phyloP scores from a whole-genome alignment of 345 rosid species.

The Acer campestre region DNA sequence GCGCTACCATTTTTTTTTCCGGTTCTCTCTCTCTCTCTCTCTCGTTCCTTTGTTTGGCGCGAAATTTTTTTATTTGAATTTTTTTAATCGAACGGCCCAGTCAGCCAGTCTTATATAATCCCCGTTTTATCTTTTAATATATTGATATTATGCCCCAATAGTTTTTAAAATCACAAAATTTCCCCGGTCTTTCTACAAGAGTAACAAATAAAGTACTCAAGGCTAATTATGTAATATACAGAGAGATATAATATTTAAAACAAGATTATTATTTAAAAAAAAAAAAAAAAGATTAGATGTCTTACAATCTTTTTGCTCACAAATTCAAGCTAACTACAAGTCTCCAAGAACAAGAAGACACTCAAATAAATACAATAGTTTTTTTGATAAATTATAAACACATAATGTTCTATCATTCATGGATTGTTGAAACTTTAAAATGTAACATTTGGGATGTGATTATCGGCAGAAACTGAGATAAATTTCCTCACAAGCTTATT shows the following conservation, averaged over 20 bases:
- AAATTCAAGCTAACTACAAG: background rate
- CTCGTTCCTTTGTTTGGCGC: conserved; percentile 5
- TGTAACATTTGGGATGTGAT: conserved; percentile 9
- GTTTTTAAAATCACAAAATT: background rate
- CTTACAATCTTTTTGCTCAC: conserved; percentile 6
- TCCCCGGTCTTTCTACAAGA: background rate
- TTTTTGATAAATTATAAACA: background rate
- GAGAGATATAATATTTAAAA: background rate
- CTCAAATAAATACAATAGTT: background rate
- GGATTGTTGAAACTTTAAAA: conserved; percentile 3
- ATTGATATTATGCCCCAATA: background rate
- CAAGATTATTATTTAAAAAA: too few species aligned
- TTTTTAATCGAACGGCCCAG: background rate
- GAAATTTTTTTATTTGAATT: conserved; percentile 9
- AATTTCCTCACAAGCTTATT: conserved; percentile 35
- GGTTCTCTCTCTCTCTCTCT: conserved; percentile 7
- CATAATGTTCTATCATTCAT: conserved; percentile 11
- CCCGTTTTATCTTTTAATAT: background rate
- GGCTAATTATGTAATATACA: background rate
- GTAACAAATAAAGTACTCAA: background rate
- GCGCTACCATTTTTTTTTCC: conserved; percentile 50
- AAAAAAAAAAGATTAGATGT: background rate
- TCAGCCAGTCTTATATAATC: background rate
- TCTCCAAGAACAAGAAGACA: conserved; percentile 1
- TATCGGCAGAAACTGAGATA: conserved; percentile 19